Evolutionary conservation across 805 yeast genomes (phyloP).

Genomic region (Blastobotrys chiropterorum): DNA sequence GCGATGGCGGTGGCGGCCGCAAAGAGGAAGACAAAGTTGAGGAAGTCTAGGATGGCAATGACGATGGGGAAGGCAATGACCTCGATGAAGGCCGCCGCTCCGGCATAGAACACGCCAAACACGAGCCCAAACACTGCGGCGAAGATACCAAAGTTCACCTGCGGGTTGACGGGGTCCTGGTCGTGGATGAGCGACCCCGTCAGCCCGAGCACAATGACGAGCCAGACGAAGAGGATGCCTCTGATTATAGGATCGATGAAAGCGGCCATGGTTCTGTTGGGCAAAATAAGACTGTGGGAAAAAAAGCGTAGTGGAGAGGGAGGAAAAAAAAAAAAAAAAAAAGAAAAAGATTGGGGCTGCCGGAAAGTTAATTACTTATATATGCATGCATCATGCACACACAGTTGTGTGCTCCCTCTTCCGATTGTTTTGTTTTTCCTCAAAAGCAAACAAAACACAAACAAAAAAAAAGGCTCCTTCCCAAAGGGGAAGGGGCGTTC

Average conservation of each 20-base stretch:
- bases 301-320: neutral
- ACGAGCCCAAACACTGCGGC: constrained; percentile 82
- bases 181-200: constrained; percentile 76
- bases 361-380: neutral
- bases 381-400: neutral
- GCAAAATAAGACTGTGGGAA: neutral
- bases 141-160: constrained; percentile 83
- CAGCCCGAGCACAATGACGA: constrained; percentile 76
- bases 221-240: constrained; percentile 63
- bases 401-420: neutral
- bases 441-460: neutral
- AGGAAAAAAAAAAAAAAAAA: neutral
- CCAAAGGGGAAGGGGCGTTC: neutral
- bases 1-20: constrained; percentile 95
- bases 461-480: too few relatives aligned
- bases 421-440: neutral
- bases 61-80: constrained; percentile 85
- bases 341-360: neutral
- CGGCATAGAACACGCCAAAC: constrained; percentile 73
- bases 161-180: constrained; percentile 46
- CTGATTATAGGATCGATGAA: constrained; percentile 69
- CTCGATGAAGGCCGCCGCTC: constrained; percentile 67
- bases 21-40: constrained; percentile 86
- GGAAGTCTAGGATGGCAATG: constrained; percentile 68
- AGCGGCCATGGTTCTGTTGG: constrained; percentile 17